Base-by-base conservation (phyloP, 176 grass and related monocot species). In the Zizania latifolia region DNA sequence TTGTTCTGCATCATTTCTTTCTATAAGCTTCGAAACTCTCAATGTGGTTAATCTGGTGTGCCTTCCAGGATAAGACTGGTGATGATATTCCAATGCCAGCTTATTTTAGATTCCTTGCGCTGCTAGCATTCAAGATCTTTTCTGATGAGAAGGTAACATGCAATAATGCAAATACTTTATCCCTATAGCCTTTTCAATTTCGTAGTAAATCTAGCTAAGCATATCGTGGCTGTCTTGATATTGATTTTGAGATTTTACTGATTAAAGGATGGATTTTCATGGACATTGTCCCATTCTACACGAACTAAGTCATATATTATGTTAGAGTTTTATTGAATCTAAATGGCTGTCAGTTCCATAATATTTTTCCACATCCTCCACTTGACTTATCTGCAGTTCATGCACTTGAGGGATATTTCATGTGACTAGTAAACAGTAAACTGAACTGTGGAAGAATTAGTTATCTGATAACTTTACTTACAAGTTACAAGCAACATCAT, bases 111-210 rank as follows among this genome's bases (percentile, higher is more conserved):
- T 99, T 99, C 78, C 91, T 99, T 90, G 79, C 95, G 8, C 78
- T 99, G 82, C 84, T 99, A 75, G 95, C 89, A 75, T 94, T 99
- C 72, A 94, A 91, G 86, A 94, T 99, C 57, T 99, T 94, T 84
- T 99, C 89, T 64, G 86, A 78, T 66, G 95, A 99, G 75, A 68
- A 94, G 91, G 91, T 99, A 77, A 83, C 33, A 81, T 56, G 77
- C n/a, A n/a, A n/a, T n/a, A n/a, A 79, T 71, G 22, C 21, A 51
- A 61, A 61, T 46, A 51, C 68, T 68, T 44, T 34, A 12, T 48
- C 1, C 16, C 6, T 38, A 13, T 14, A 31, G 15, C 10, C 12
- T 78, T 87, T 83, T 53, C 23, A 26, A 79, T 61, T 36, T 73
- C 54, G 30, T 61, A 51, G 45, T 45, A 13, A 34, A 23, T 82